These are phyloP conservation scores for Cyberlindnera petersonii DNA, from an alignment of 805 yeast species.

Conservation along the genomic window DNA sequence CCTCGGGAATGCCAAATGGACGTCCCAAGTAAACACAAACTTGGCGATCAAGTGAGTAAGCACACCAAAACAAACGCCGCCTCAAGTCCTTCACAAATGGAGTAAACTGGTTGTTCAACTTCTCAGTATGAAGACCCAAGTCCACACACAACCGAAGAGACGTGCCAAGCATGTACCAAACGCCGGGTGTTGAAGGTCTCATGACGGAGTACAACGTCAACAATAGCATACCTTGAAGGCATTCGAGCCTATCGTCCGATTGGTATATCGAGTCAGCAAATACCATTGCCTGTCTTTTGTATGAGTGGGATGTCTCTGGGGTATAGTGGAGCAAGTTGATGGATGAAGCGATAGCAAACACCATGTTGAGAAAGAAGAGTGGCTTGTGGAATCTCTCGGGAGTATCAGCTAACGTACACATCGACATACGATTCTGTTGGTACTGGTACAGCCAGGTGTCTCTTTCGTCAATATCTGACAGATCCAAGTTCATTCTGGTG, in stretches of 20 bases:
- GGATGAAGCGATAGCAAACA: constrained; percentile 79
- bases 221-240: constrained; percentile 67
- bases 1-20: constrained; percentile 87
- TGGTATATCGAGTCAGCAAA: constrained; percentile 54
- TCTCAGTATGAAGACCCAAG: constrained; percentile 77
- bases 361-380: constrained; percentile 67
- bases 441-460: constrained; percentile 48
- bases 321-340: constrained; percentile 67
- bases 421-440: constrained; percentile 19
- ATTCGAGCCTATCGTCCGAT: constrained; percentile 60
- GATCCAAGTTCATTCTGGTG: constrained; percentile 42
- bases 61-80: constrained; percentile 82
- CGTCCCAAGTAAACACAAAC: constrained; percentile 82
- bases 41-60: constrained; percentile 81
- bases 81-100: constrained; percentile 64
- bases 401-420: constrained; percentile 27
- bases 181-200: constrained; percentile 88
- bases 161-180: constrained; percentile 87
- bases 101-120: constrained; percentile 37
- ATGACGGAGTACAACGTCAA: constrained; percentile 70
- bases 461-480: constrained; percentile 24
- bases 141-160: constrained; percentile 79
- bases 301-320: constrained; percentile 62
- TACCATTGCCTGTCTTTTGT: constrained; percentile 59
- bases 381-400: constrained; percentile 50